Base-by-base conservation (phyloP, 805 yeast species). In the Ogataea trehalophila region DNA sequence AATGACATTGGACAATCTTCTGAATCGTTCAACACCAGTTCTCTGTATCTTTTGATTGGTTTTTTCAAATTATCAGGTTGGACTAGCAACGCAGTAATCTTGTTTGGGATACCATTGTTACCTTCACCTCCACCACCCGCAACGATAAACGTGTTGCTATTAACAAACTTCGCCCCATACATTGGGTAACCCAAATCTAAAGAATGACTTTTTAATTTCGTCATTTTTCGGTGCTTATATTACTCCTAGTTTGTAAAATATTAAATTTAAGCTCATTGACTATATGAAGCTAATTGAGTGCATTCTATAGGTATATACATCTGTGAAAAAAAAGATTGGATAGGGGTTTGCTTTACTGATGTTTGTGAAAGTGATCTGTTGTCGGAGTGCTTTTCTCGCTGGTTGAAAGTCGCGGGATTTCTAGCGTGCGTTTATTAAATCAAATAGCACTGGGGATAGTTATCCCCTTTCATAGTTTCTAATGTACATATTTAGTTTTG, bases 121-220 rank as follows among this genome's bases (percentile, higher is more conserved):
- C 96, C 96, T 63, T 88, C 95, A 23, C 97, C 98, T 31, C 97
- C 97, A 40, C 99, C 99, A 38, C 99, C 99, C 3, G 89, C 81
- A 29, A 85, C 85, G 42, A 90, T 65, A 26, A 91, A 63, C 1
- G 82, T 76, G 50, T 72, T 68, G 52, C 81, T 75, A 54, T 77
- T 73, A 40, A 83, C 71, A 62, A 88, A 90, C 50, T 79, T 78
- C 45, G 92, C 83, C 2, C 89, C 92, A 56, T 85, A 87, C 13
- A 90, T 74, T 1, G 99, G 98, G 58, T 83, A 87, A 2, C 87
- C 92, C 15, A 65, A 39, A 34, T 62, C 63, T 9, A 62, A 47
- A 0, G 64, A 45, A 43, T 55, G 44, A 8, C 50, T 52, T 41
- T 60, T 56, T 33, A 65, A 29, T 42, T 60, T 61, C 2, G 45